Base-by-base conservation (phyloP, 176 grass and related monocot species). In the Oropetium thomaeum region DNA sequence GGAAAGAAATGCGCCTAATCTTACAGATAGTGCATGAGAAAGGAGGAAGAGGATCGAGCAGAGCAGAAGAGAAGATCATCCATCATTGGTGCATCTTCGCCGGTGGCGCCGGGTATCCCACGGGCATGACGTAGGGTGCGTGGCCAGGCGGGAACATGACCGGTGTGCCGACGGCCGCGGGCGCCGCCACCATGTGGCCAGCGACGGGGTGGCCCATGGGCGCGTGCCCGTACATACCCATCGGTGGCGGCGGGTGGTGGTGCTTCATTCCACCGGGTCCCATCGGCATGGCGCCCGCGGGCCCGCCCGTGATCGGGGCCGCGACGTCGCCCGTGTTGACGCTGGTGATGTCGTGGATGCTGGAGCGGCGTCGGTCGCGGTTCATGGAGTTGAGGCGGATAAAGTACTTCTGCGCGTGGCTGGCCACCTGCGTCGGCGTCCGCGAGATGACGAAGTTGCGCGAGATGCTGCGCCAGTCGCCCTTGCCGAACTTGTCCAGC, bases 351-450 rank as follows among this genome's bases (percentile, higher is more conserved):
- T 99, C 96, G 65, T 99, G 96, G 72, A 99, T 99, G 77, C 96
- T 99, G 23, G 96, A 94, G 64, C 96, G 85, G 29, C 96, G 81
- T 5, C 96, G 87, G 48, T 99, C 96, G 31, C 96, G 77, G 79
- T 88, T 99, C 82, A 92, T 92, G 42, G 96, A 99, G 80, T 92
- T 95, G 44, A 92, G 72, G 34, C 96, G 89, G 84, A 95, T 95
- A 79, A 99, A 99, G 82, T 99, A 95, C 59, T 99, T 99, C 76
- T 99, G 96, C 3, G 96, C 96, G 75, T 95, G 96, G 76, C 92
- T 95, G 9, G 96, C 96, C 34, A 99, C 96, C 83, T 99, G 96
- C 76, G 96, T 96, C 11, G 96, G 96, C 30, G 96, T 95, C 64
- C 96, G 87, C 15, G 96, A 99, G 66, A 89, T 88, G 59, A 99